A percentile compares a stretch with the other conserved stretches of the same genome.
Conservation (phyloP, 768 basidiomycete genomes). For the Amanita thiersii region DNA sequence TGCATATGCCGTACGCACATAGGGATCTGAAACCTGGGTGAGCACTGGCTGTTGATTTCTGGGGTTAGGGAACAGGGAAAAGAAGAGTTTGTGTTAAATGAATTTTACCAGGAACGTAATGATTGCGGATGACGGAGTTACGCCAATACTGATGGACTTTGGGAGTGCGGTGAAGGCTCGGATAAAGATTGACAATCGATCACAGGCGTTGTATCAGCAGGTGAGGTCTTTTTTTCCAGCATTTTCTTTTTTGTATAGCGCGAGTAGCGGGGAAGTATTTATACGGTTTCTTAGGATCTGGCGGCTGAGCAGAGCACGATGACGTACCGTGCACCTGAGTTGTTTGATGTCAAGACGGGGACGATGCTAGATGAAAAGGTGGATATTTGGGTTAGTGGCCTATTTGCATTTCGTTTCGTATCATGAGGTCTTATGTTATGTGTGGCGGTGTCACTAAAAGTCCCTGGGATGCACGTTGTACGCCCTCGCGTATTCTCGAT, state of each 20-base stretch:
- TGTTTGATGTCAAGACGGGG: constrained; percentile 96
- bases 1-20: constrained; percentile 88
- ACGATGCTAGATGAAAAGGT: constrained; percentile 85
- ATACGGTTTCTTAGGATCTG: constrained; percentile 52
- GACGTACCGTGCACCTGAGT: constrained; percentile 96
- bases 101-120: constrained; percentile 72
- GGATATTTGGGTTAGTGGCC: constrained; percentile 79
- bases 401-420: background rate
- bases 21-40: constrained; percentile 95
- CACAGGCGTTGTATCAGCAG: constrained; percentile 86
- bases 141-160: constrained; percentile 96
- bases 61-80: background rate
- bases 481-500: constrained; percentile 91
- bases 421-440: background rate
- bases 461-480: constrained; percentile 94
- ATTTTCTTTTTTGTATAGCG: background rate
- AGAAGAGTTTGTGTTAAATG: background rate
- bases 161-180: constrained; percentile 87
- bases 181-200: constrained; percentile 71
- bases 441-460: constrained; percentile 27
- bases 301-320: constrained; percentile 98
- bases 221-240: constrained; percentile 22
- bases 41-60: constrained; percentile 19
- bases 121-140: constrained; percentile 85
- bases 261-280: constrained; percentile 1